A percentile compares a stretch with the other conserved stretches of the same genome.
These are phyloP conservation scores for Corylus heterophylla DNA, from an alignment of 306 rosid genomes.

Conservation along the genomic window DNA sequence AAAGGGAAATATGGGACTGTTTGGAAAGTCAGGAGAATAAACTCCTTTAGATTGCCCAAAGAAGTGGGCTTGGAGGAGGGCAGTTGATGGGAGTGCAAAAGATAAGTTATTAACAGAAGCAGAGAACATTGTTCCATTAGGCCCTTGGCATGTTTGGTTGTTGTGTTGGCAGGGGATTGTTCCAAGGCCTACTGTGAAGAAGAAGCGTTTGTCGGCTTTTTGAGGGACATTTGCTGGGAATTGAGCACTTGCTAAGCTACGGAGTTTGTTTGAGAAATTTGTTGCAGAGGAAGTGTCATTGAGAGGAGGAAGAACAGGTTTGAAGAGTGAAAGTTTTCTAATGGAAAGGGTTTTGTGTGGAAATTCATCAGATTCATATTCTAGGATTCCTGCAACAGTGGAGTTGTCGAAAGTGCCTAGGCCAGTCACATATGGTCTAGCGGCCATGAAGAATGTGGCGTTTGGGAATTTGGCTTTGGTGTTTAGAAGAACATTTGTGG, in stretches of 20 bases:
- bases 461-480: constrained; percentile 11
- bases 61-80: constrained; percentile 13
- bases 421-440: constrained; percentile 12
- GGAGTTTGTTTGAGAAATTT: background rate
- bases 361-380: background rate
- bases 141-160: constrained; percentile 1
- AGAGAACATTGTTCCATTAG: background rate
- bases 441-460: constrained; percentile 13
- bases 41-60: constrained; percentile 6
- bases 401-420: constrained; percentile 1
- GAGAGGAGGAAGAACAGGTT: constrained; percentile 7
- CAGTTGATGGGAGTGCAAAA: background rate
- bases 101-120: constrained; percentile 9
- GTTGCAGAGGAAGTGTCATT: constrained; percentile 1
- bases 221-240: constrained; percentile 10
- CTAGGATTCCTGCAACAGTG: constrained; percentile 1
- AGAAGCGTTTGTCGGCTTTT: background rate
- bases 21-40: constrained; percentile 4
- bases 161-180: background rate
- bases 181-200: constrained; percentile 6
- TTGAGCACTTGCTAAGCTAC: constrained; percentile 14
- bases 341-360: background rate
- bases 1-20: background rate
- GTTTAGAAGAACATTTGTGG: constrained; percentile 12
- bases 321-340: background rate